These are phyloP conservation scores for Thermothelomyces thermophilus DNA, from an alignment of 2,329 filamentous ascomycete species.

Conservation along the genomic window DNA sequence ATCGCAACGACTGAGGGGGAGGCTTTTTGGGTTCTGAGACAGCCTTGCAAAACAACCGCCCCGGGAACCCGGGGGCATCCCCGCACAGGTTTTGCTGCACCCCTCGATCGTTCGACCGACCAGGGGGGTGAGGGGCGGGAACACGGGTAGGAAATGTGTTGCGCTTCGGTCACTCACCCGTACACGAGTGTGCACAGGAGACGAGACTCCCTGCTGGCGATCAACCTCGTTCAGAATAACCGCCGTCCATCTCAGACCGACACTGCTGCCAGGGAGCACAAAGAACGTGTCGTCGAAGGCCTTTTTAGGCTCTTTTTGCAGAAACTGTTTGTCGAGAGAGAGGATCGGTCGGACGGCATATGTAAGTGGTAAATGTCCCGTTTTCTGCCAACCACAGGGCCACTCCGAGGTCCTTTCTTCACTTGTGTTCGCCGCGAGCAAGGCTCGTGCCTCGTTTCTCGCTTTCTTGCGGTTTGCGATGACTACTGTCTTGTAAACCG, in stretches of 20 bases:
- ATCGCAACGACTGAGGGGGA: slow-evolving; percentile 6
- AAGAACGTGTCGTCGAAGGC: slow-evolving; percentile 8
- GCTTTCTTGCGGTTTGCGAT: slow-evolving; percentile 5
- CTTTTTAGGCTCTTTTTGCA: too few relatives aligned
- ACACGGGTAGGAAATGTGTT: not conserved
- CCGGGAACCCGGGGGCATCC: slow-evolving; percentile 2
- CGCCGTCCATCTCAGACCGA: slow-evolving; percentile 48
- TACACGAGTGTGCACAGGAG: too few relatives aligned
- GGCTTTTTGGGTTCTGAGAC: slow-evolving; percentile 8
- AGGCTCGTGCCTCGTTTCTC: slow-evolving; percentile 15
- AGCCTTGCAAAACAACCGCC: not conserved
- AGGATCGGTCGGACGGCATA: too few relatives aligned
- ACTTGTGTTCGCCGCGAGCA: slow-evolving; percentile 17
- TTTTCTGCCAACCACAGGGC: slow-evolving; percentile 13
- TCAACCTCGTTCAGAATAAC: slow-evolving; percentile 39
- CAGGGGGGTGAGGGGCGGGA: not conserved
- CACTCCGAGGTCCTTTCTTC: slow-evolving; percentile 8
- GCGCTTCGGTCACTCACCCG: not conserved
- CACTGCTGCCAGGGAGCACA: not conserved
- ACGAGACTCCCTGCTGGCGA: slow-evolving; percentile 36
- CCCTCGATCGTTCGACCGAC: slow-evolving; percentile 8
- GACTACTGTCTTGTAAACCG: slow-evolving; percentile 1
- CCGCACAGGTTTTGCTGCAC: slow-evolving; percentile 8
- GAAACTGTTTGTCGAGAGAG: too few relatives aligned
- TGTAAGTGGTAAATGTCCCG: slow-evolving; percentile 24